Evolutionary conservation across 345 rosid genomes (phyloP), one percentile per base, ranked within the genome.

Genomic region (Syzygium jambos): DNA sequence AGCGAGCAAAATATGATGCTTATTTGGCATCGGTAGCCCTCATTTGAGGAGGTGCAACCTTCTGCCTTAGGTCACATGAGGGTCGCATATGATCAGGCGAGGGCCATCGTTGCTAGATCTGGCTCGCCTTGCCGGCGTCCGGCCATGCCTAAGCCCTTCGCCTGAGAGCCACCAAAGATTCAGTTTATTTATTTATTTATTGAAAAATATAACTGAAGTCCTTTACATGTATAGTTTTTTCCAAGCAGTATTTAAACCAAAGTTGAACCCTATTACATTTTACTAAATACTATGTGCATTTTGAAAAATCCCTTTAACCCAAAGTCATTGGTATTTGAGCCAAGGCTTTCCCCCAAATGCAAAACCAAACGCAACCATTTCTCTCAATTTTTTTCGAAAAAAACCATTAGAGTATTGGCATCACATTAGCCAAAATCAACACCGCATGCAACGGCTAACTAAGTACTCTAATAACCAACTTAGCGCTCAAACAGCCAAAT

Each of bases 91-190:
- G 27, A 27, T 55, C 46, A 43, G 46, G 46, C 7, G 46, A 43
- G 46, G 46, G 46, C 46, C 46, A 43, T 43, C 46, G 7, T 43
- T 43, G 46, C 46, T 43, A 43, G 46, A 43, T 43, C 4, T 43
- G 1, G 46, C 7, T 43, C 46, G 1, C 46, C 46, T 43, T 43
- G 46, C 7, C 7, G 1, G 46, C 7, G 1, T 43, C 46, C 7
- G 6, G 46, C 46, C 46, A 43, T 43, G 46, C 46, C 46, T 43
- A 43, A 73, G 13, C 49, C 80, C 49, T 73, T 73, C 0, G 2
- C 27, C 0, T 73, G 46, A 73, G 7, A 1, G 0, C 12, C 27
- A 11, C 1, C 5, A 1, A 7, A 34, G 80, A 11, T 30, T 30
- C 11, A 34, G 0, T 34, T 19, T 16, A 29, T 65, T 16, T 65